phyloP scores from a whole-genome alignment of 768 basidiomycete genomes.

The Gloeostereum incarnatum region DNA sequence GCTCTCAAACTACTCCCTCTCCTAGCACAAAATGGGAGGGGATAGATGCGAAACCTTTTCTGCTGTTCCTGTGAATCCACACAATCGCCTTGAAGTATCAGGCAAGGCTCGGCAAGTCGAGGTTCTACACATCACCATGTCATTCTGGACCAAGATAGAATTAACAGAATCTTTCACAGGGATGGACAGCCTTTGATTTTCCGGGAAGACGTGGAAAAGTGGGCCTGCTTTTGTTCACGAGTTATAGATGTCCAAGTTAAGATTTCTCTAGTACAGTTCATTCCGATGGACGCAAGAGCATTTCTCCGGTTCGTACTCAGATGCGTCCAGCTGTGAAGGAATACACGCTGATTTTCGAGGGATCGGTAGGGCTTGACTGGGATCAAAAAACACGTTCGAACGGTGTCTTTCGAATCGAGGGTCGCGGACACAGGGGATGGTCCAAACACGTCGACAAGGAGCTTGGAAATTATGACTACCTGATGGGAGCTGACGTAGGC shows the following conservation, averaged over 20 bases:
- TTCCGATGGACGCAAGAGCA: slow-evolving; percentile 71
- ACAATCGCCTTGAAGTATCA: slow-evolving; percentile 54
- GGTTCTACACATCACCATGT: slow-evolving; percentile 22
- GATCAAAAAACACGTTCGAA: slow-evolving; percentile 58
- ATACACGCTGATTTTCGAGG: background rate
- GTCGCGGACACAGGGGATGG: slow-evolving; percentile 67
- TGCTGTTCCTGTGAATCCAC: slow-evolving; percentile 61
- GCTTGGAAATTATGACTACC: slow-evolving; percentile 82
- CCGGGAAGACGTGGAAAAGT: slow-evolving; percentile 70
- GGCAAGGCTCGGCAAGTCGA: slow-evolving; percentile 58
- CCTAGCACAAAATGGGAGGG: slow-evolving; percentile 77
- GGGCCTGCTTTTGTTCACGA: slow-evolving; percentile 6
- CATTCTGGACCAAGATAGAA: background rate
- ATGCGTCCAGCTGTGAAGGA: background rate
- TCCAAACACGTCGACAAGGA: slow-evolving; percentile 73
- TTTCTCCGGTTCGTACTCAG: slow-evolving; percentile 51
- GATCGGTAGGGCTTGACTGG: slow-evolving; percentile 65
- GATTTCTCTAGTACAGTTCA: slow-evolving; percentile 47
- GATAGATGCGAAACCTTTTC: slow-evolving; percentile 63
- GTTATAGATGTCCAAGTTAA: background rate
- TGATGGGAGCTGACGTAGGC: slow-evolving; percentile 66
- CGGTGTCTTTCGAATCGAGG: slow-evolving; percentile 66
- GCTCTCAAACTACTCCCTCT: slow-evolving; percentile 6
- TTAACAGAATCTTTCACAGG: slow-evolving; percentile 28
- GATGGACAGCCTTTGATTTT: slow-evolving; percentile 84